Evolutionary conservation across 805 yeast species (phyloP).

Genomic region (Candida xyloterini): DNA sequence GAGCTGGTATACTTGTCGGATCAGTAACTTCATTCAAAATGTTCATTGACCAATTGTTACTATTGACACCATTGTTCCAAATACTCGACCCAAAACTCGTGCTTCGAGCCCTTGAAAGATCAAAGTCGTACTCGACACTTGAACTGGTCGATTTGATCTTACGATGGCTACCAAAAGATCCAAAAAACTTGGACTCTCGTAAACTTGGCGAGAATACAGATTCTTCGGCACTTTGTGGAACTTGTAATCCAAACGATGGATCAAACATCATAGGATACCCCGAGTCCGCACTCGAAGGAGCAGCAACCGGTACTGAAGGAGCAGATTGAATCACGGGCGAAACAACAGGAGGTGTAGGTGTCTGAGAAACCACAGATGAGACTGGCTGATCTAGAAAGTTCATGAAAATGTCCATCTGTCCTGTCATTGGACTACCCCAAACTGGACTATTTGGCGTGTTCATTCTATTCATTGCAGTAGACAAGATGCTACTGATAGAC

Average conservation of each 20-base stretch:
- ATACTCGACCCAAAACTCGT: conserved; percentile 36
- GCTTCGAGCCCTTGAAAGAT: conserved; percentile 30
- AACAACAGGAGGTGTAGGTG: not conserved
- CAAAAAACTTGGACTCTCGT: conserved; percentile 23
- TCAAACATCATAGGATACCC: conserved; percentile 11
- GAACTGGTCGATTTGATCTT: conserved; percentile 15
- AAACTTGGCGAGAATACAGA: conserved; percentile 17
- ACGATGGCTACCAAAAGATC: conserved; percentile 13
- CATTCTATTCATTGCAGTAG: conserved; percentile 25
- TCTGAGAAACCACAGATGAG: not conserved
- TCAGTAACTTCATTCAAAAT: conserved; percentile 3
- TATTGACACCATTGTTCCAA: conserved; percentile 28
- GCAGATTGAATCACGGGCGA: conserved; percentile 6
- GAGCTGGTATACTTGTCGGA: not conserved
- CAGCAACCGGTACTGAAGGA: not conserved
- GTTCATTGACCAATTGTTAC: conserved; percentile 15
- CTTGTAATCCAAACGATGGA: conserved; percentile 14
- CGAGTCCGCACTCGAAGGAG: conserved; percentile 2
- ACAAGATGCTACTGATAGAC: conserved; percentile 21
- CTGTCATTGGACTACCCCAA: conserved; percentile 14
- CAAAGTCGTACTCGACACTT: conserved; percentile 16
- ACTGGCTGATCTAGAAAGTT: not conserved
- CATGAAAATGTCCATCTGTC: conserved; percentile 6
- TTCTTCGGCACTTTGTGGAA: conserved; percentile 8
- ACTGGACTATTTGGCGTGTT: conserved; percentile 20